These are phyloP conservation scores for Trypanosoma cruzi DNA, from an alignment of 208 protist species.

Conservation along the genomic window DNA sequence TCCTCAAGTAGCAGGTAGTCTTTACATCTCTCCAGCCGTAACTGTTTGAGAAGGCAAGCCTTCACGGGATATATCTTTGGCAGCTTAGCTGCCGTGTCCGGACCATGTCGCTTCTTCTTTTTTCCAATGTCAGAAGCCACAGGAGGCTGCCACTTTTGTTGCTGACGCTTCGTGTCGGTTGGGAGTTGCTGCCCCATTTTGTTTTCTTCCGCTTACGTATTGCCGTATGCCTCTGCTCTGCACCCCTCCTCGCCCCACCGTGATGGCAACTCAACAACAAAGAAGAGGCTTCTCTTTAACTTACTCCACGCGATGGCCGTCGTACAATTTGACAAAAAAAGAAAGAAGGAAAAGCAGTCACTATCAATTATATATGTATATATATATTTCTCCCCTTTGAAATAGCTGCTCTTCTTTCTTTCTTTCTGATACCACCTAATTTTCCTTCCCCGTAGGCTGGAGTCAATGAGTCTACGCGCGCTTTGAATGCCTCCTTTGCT, in stretches of 20 bases:
- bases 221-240: background rate
- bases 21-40: constrained; percentile 98
- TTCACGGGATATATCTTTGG: constrained; percentile 95
- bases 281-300: too few relatives aligned
- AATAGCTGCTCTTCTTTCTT: too few relatives aligned
- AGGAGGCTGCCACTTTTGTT: constrained; percentile 96
- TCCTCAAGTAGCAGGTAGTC: constrained; percentile 99
- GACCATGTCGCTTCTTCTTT: constrained; percentile 86
- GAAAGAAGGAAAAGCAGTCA: too few relatives aligned
- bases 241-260: constrained; percentile 2
- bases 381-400: too few relatives aligned
- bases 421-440: too few relatives aligned
- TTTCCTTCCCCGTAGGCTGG: too few relatives aligned
- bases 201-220: constrained; percentile 2
- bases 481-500: too few relatives aligned
- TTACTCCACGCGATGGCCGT: too few relatives aligned
- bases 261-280: too few relatives aligned
- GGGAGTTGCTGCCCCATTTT: constrained; percentile 73
- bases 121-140: constrained; percentile 94
- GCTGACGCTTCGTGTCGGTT: constrained; percentile 50
- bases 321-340: too few relatives aligned
- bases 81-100: constrained; percentile 73
- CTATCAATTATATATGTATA: too few relatives aligned
- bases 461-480: too few relatives aligned
- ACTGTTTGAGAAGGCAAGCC: constrained; percentile 97